Conservation (phyloP, 225 moss, liverwort and hornwort genomes). For the Marchantia polymorpha region DNA sequence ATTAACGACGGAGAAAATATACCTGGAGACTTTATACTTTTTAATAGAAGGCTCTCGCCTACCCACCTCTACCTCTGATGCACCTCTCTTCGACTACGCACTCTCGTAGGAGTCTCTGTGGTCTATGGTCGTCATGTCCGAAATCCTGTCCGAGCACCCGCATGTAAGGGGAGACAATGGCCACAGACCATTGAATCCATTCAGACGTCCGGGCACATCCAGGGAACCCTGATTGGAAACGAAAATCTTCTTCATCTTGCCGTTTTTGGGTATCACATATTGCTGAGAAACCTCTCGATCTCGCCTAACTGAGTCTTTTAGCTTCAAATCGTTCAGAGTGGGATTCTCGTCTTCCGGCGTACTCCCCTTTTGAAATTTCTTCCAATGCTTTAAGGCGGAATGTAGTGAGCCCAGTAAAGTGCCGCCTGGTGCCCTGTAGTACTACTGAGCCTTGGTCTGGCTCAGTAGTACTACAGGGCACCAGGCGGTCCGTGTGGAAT, state of each 20-base stretch:
- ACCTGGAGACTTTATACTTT: too few relatives aligned
- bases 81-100: slow-evolving; percentile 23
- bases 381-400: slow-evolving; percentile 25
- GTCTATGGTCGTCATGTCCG: neutral
- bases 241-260: slow-evolving; percentile 21
- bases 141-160: neutral
- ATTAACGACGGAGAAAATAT: too few relatives aligned
- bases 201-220: too few relatives aligned
- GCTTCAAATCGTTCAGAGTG: slow-evolving; percentile 33
- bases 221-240: too few relatives aligned
- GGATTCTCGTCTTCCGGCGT: slow-evolving; percentile 36
- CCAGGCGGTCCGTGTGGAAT: too few relatives aligned
- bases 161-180: neutral
- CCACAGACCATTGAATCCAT: too few relatives aligned
- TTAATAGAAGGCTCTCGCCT: too few relatives aligned
- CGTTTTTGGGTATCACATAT: slow-evolving; percentile 6
- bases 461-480: too few relatives aligned
- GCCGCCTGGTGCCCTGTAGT: slow-evolving; percentile 37
- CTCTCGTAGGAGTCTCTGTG: neutral
- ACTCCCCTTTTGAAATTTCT: neutral
- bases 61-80: slow-evolving; percentile 14
- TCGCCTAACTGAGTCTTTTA: neutral
- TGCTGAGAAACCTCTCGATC: slow-evolving; percentile 13
- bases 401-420: slow-evolving; percentile 28
- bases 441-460: slow-evolving; percentile 29